phyloP scores from a whole-genome alignment of 1,139 yeast species.

The Geotrichum fermentans region DNA sequence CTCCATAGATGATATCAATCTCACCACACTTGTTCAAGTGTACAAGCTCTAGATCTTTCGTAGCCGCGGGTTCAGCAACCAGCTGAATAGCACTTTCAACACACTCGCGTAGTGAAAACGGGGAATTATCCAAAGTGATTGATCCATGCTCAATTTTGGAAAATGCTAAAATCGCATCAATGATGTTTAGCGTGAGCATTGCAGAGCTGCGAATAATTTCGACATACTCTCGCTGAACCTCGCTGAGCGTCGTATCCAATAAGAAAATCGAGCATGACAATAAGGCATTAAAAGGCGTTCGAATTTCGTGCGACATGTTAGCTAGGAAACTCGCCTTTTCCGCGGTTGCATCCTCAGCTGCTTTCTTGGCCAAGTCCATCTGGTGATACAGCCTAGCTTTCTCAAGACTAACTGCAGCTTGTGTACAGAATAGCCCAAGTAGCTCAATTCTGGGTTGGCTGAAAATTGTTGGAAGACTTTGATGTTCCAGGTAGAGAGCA shows the following conservation, averaged over 20 bases:
- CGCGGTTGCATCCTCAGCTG: constrained; percentile 58
- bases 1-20: constrained; percentile 47
- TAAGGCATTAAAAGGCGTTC: constrained; percentile 56
- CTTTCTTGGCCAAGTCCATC: constrained; percentile 50
- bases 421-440: constrained; percentile 47
- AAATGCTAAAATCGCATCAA: constrained; percentile 55
- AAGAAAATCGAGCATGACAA: constrained; percentile 53
- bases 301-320: constrained; percentile 53
- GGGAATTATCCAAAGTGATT: constrained; percentile 44
- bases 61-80: constrained; percentile 50
- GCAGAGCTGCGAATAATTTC: constrained; percentile 53
- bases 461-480: constrained; percentile 32
- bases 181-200: constrained; percentile 50
- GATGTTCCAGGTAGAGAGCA: constrained; percentile 47
- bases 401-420: constrained; percentile 52
- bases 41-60: constrained; percentile 47
- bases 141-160: constrained; percentile 57
- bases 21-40: constrained; percentile 45
- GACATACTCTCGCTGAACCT: constrained; percentile 50
- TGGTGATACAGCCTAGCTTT: constrained; percentile 48
- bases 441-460: constrained; percentile 42
- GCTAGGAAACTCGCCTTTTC: constrained; percentile 56
- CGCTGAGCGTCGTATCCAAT: constrained; percentile 47
- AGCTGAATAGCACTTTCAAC: constrained; percentile 51
- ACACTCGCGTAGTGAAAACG: constrained; percentile 50